A percentile compares a stretch with the other conserved stretches of the same genome.
These are phyloP conservation scores for Handroanthus guayacan DNA, from an alignment of 257 asterid genomes.

Conservation along the genomic window DNA sequence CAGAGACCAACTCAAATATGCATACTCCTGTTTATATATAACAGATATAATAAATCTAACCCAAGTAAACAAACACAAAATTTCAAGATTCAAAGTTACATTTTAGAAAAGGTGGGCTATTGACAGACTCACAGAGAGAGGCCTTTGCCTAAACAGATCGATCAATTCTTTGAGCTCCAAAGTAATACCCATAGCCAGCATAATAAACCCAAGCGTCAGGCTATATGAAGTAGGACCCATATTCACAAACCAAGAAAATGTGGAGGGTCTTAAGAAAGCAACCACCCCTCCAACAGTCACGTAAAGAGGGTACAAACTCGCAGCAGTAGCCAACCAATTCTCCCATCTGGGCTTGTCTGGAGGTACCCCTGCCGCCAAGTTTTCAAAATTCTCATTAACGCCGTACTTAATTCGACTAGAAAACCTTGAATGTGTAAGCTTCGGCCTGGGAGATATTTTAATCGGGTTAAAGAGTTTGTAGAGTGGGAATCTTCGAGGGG, in stretches of 20 bases:
- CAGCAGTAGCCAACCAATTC: slow-evolving; percentile 62
- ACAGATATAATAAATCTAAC: background rate
- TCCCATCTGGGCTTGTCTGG: slow-evolving; percentile 69
- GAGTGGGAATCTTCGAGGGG: slow-evolving; percentile 40
- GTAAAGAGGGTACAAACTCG: slow-evolving; percentile 84
- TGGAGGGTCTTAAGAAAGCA: slow-evolving; percentile 71
- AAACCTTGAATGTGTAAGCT: slow-evolving; percentile 29
- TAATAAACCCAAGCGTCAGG: slow-evolving; percentile 78
- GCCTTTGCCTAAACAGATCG: slow-evolving; percentile 62
- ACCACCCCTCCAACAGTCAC: slow-evolving; percentile 78
- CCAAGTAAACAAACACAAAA: background rate
- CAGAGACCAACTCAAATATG: background rate
- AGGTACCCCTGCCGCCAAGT: slow-evolving; percentile 32
- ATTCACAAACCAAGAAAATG: slow-evolving; percentile 81
- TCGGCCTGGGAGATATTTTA: slow-evolving; percentile 33
- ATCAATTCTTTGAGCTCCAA: slow-evolving; percentile 83
- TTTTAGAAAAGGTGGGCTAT: background rate
- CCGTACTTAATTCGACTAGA: slow-evolving; percentile 27
- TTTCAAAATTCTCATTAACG: slow-evolving; percentile 36
- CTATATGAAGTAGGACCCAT: slow-evolving; percentile 75
- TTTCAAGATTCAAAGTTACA: background rate
- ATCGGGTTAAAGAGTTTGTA: slow-evolving; percentile 44
- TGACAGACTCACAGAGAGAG: slow-evolving; percentile 62
- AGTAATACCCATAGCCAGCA: slow-evolving; percentile 91
- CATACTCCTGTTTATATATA: background rate